phyloP scores from a whole-genome alignment of 2,329 filamentous ascomycete species.

The Zymoseptoria pseudotritici region DNA sequence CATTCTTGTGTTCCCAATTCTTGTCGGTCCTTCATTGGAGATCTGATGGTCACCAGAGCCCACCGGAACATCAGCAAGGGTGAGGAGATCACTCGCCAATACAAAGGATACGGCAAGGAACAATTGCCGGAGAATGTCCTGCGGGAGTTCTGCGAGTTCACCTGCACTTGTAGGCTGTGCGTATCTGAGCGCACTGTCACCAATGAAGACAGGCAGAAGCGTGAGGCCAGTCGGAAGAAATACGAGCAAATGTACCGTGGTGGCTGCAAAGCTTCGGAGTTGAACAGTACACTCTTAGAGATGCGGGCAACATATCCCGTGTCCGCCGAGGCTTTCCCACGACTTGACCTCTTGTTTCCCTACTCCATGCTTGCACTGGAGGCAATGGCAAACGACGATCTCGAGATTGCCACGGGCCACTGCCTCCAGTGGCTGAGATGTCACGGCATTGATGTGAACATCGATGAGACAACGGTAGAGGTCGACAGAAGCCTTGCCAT shows the following conservation, averaged over 20 bases:
- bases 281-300: not conserved
- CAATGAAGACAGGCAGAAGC: not conserved
- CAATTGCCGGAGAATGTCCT: constrained; percentile 2
- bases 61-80: constrained; percentile 5
- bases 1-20: constrained; percentile 14
- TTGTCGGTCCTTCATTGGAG: constrained; percentile 8
- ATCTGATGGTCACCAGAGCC: constrained; percentile 6
- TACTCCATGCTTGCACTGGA: no score
- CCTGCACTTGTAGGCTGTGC: constrained; percentile 5
- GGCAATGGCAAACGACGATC: not conserved
- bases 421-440: constrained; percentile 2
- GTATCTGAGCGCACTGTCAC: not conserved
- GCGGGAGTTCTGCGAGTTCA: constrained; percentile 5
- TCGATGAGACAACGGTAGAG: not conserved
- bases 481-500: not conserved
- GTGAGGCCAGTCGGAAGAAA: not conserved
- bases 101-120: constrained; percentile 2
- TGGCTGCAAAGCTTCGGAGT: constrained; percentile 1
- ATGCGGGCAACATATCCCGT: no score
- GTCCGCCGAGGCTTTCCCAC: no score
- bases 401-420: constrained; percentile 3
- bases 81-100: constrained; percentile 13
- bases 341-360: no score
- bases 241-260: not conserved
- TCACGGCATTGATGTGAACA: not conserved